Evolutionary conservation across 208 protist genomes (phyloP).

Genomic region (Leishmania amazonensis): DNA sequence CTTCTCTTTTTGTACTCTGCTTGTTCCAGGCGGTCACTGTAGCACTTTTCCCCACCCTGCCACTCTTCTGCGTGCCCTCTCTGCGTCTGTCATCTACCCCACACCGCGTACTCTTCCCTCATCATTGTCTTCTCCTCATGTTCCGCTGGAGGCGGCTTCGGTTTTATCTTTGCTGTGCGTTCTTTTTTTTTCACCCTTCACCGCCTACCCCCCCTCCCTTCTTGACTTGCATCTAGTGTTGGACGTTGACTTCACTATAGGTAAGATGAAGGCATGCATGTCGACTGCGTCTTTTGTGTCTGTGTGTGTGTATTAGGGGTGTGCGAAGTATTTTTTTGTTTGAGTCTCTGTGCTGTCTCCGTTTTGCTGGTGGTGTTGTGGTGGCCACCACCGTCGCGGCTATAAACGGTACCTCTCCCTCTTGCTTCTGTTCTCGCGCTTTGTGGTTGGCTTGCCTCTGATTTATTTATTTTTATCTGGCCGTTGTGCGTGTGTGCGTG

Average conservation of each 20-base stretch:
- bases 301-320: constrained; percentile 5
- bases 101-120: not conserved
- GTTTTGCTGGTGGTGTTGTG: not conserved
- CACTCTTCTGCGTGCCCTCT: not conserved
- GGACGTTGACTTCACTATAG: not conserved
- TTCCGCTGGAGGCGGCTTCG: not conserved
- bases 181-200: not conserved
- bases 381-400: not conserved
- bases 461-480: not conserved
- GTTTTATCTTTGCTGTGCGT: constrained; percentile 2
- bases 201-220: not conserved
- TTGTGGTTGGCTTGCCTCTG: not conserved
- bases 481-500: not conserved
- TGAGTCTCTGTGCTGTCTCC: not conserved
- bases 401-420: not conserved
- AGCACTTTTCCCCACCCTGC: not conserved
- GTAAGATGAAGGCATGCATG: not conserved
- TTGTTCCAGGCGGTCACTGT: not conserved
- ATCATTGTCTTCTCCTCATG: not conserved
- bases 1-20: not conserved
- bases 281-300: not conserved
- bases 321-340: not conserved
- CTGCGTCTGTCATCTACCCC: not conserved
- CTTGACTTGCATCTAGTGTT: not conserved
- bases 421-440: not conserved